Conservation (phyloP, 176 grass and related monocot species). For the Cenchrus fungigraminus region DNA sequence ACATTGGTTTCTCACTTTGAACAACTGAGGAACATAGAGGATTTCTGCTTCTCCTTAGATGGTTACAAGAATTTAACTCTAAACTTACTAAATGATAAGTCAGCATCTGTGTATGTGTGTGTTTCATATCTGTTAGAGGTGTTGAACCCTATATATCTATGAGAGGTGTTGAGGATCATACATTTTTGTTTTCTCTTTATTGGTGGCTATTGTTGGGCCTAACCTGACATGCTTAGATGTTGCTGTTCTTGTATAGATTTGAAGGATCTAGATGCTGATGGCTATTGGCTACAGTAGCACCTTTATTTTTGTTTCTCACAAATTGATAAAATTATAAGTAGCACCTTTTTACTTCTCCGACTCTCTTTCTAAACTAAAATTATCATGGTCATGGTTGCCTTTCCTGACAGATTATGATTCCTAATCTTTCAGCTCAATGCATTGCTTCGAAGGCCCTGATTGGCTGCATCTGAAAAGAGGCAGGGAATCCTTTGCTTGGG, state of each 20-base stretch:
- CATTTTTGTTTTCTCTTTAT: neutral
- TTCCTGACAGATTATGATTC: slow-evolving; percentile 8
- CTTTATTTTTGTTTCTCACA: neutral
- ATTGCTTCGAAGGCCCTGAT: slow-evolving; percentile 96
- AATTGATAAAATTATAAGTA: slow-evolving; percentile 8
- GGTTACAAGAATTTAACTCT: neutral
- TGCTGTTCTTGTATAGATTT: slow-evolving; percentile 9
- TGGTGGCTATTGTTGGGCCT: neutral
- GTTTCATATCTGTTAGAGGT: neutral
- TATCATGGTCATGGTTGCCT: slow-evolving; percentile 17
- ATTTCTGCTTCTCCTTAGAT: neutral
- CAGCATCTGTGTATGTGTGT: neutral
- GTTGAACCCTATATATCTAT: neutral
- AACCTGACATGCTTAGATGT: neutral
- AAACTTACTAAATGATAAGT: neutral
- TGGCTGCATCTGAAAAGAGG: slow-evolving; percentile 97
- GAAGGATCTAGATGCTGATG: neutral
- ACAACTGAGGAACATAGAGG: neutral
- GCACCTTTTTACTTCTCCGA: neutral
- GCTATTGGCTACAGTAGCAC: neutral
- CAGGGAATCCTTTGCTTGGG: slow-evolving; percentile 87
- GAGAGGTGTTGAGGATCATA: neutral
- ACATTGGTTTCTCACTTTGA: neutral
- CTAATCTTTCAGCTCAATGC: slow-evolving; percentile 84
- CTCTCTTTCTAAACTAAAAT: slow-evolving; percentile 7